Evolutionary conservation across 148 eudicot genomes (phyloP).

Genomic region (Agrostemma githago): DNA sequence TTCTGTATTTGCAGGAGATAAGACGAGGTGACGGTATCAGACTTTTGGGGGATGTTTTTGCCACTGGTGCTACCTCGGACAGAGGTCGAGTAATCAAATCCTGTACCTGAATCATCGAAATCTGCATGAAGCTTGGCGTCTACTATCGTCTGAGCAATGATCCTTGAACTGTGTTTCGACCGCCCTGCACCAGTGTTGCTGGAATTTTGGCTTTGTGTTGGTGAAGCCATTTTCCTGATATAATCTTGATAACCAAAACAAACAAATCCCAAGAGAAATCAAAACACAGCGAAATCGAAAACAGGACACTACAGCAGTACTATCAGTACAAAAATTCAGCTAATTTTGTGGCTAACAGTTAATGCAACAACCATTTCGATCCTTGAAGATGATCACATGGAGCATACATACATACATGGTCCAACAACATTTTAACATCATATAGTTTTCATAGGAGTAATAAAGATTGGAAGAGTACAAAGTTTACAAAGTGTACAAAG

Average conservation of each 20-base stretch:
- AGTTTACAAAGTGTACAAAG: background rate
- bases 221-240: slow-evolving; percentile 54
- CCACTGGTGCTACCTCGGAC: slow-evolving; percentile 37
- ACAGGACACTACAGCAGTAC: too few species aligned
- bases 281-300: background rate
- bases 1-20: slow-evolving; percentile 86
- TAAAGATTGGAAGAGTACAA: background rate
- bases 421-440: slow-evolving; percentile 6
- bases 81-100: slow-evolving; percentile 76
- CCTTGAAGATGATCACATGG: slow-evolving; percentile 12
- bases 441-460: background rate
- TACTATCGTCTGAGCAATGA: slow-evolving; percentile 66
- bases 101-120: slow-evolving; percentile 61
- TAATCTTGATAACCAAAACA: background rate
- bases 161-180: slow-evolving; percentile 60
- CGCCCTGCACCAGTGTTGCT: slow-evolving; percentile 39
- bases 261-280: background rate
- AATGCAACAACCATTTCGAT: slow-evolving; percentile 3
- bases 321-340: too few species aligned
- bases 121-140: slow-evolving; percentile 90
- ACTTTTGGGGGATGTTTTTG: slow-evolving; percentile 34
- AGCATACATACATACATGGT: background rate
- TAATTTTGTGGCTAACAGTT: background rate
- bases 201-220: slow-evolving; percentile 57
- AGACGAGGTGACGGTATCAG: slow-evolving; percentile 69